These are phyloP conservation scores for Smallanthus sonchifolius DNA, from an alignment of 129 eudicot genomes.

Conservation along the genomic window DNA sequence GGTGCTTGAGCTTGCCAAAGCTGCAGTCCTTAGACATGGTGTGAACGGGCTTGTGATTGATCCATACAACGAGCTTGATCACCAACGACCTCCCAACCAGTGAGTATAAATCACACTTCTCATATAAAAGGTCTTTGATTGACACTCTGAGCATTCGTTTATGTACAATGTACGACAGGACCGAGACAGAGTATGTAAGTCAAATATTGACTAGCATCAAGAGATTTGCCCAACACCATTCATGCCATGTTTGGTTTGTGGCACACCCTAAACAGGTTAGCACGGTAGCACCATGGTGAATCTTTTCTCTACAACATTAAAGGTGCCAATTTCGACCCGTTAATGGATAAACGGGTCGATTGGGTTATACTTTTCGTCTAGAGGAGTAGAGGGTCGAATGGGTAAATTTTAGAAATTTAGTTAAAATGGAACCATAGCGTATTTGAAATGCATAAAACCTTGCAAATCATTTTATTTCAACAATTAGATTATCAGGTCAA, in stretches of 20 bases:
- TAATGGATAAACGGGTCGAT: not conserved
- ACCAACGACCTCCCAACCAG: constrained; percentile 77
- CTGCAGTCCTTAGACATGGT: constrained; percentile 93
- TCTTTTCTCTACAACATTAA: not conserved
- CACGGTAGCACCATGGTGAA: constrained; percentile 28
- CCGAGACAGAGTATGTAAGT: constrained; percentile 97
- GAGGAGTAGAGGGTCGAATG: too few species aligned
- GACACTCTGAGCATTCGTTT: not conserved
- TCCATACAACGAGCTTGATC: constrained; percentile 99
- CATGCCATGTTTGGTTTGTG: constrained; percentile 99
- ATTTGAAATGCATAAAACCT: too few species aligned
- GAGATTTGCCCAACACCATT: constrained; percentile 94
- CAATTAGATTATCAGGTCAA: not conserved
- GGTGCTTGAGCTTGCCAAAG: constrained; percentile 83
- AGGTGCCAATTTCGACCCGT: not conserved
- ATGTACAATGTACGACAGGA: constrained; percentile 46
- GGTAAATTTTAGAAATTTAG: not conserved
- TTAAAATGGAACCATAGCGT: not conserved
- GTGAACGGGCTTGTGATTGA: constrained; percentile 93
- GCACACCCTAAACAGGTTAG: constrained; percentile 99
- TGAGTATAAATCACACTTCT: constrained; percentile 35
- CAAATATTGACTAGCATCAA: constrained; percentile 84
- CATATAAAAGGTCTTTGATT: not conserved
- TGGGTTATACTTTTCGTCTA: not conserved
- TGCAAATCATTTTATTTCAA: too few species aligned